Base-by-base conservation (phyloP, 179 eudicot genomes). In the Pouteria campechiana region DNA sequence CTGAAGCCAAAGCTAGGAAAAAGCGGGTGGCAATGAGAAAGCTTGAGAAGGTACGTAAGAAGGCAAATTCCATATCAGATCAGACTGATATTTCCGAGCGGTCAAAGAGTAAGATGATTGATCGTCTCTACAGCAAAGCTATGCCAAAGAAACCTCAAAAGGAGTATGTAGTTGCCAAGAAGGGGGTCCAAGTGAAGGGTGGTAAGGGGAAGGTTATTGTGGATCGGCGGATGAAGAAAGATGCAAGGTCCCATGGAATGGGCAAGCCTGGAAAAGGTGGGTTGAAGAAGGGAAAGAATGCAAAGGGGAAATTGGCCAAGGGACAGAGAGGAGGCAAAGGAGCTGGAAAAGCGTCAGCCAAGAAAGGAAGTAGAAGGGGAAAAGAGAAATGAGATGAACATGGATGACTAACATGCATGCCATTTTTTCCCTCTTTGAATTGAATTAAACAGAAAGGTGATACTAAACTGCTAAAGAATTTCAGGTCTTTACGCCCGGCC, bases 191-290 rank as follows among this genome's bases (percentile, higher is more conserved):
- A 38, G 97, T 88, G 2, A 78, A 60, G 60, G 58, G 70, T 1
- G 97, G 95, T 10, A 88, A 88, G 55, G 97, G 97, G 35, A 85
- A 88, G 45, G 68, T 75, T 5, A 64, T 88, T 37, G 95, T 88
- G 4, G 97, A 88, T 70, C 45, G 69, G 23, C 42, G 97, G 33
- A 88, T 88, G 97, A 88, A 88, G 57, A 75, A 68, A 54, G 97
- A 88, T 54, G 64, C 71, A 0, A 61, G 97, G 45, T 46, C 70
- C 13, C 57, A 57, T 3, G 82, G 76, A 22, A 62, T 53, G 73
- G 74, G 38, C 7, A 80, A 71, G 48, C 49, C 54, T 32, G 63
- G 52, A 11, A 64, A 63, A 28, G 65, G 61, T 9, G n/a, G n/a
- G n/a, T n/a, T n/a, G n/a, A 69, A 47, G 52, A 60, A 60, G 58